phyloP scores from a whole-genome alignment of 257 asterid species.

The Nicotiana sylvestris region DNA sequence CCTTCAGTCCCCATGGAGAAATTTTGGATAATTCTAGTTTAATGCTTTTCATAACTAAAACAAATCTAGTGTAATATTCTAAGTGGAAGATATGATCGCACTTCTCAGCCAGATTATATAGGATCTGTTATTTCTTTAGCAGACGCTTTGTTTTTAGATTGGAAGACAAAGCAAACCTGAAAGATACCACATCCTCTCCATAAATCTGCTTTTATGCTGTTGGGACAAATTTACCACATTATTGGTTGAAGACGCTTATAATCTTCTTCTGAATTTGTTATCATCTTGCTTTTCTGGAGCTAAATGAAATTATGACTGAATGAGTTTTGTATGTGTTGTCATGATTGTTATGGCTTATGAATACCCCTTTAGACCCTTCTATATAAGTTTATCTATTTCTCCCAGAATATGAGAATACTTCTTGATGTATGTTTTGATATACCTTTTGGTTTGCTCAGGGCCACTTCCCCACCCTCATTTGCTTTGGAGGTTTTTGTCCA shows the following conservation, averaged over 20 bases:
- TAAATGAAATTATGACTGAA: neutral
- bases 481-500: conserved; percentile 91
- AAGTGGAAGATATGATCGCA: neutral
- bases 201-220: neutral
- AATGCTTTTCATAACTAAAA: neutral
- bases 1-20: neutral
- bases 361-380: neutral
- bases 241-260: neutral
- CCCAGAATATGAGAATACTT: neutral
- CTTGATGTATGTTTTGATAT: neutral
- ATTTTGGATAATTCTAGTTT: neutral
- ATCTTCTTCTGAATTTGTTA: neutral
- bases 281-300: conserved; percentile 3
- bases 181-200: neutral
- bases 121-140: neutral
- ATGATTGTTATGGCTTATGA: conserved; percentile 5
- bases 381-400: neutral
- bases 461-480: conserved; percentile 90
- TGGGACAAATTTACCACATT: neutral
- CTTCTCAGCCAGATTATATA: neutral
- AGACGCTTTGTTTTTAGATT: neutral
- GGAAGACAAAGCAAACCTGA: neutral
- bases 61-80: neutral
- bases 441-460: conserved; percentile 38
- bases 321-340: neutral